These are phyloP conservation scores for Suhomyces pyralidae DNA, from an alignment of 805 yeast genomes.

Conservation along the genomic window DNA sequence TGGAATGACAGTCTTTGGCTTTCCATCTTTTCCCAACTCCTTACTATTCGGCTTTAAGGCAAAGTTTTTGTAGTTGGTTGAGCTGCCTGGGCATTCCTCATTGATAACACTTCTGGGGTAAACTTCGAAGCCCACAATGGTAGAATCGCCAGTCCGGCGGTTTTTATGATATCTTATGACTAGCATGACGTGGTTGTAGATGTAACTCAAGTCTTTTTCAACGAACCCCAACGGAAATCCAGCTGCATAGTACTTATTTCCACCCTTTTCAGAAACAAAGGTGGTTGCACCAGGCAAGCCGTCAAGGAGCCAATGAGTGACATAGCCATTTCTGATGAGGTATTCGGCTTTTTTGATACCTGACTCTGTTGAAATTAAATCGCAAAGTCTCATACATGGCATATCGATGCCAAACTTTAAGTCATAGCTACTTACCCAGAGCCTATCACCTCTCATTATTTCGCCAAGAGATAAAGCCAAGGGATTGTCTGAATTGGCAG, in stretches of 20 bases:
- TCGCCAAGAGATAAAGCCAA: constrained; percentile 71
- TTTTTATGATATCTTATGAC: constrained; percentile 67
- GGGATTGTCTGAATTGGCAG: constrained; percentile 51
- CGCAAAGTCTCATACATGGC: constrained; percentile 67
- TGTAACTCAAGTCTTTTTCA: constrained; percentile 50
- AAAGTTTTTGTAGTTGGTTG: constrained; percentile 55
- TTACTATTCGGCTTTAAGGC: constrained; percentile 40
- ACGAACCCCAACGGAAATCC: constrained; percentile 84
- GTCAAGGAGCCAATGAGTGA: constrained; percentile 81
- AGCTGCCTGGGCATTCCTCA: constrained; percentile 71
- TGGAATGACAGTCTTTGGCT: constrained; percentile 50
- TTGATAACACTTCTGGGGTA: constrained; percentile 77
- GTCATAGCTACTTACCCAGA: constrained; percentile 71
- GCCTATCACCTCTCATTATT: constrained; percentile 75
- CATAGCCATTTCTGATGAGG: constrained; percentile 65
- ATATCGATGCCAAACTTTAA: constrained; percentile 62
- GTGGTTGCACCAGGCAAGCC: constrained; percentile 88
- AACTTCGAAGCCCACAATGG: constrained; percentile 87
- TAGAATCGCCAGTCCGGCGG: constrained; percentile 36
- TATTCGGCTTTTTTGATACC: constrained; percentile 56
- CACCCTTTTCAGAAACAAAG: constrained; percentile 54
- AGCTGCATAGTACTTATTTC: constrained; percentile 71
- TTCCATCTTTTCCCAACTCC: constrained; percentile 18
- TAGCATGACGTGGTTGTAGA: constrained; percentile 79
- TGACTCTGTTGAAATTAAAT: constrained; percentile 50